phyloP scores from a whole-genome alignment of 2,329 filamentous ascomycete genomes.

The Aspergillus sclerotialis region DNA sequence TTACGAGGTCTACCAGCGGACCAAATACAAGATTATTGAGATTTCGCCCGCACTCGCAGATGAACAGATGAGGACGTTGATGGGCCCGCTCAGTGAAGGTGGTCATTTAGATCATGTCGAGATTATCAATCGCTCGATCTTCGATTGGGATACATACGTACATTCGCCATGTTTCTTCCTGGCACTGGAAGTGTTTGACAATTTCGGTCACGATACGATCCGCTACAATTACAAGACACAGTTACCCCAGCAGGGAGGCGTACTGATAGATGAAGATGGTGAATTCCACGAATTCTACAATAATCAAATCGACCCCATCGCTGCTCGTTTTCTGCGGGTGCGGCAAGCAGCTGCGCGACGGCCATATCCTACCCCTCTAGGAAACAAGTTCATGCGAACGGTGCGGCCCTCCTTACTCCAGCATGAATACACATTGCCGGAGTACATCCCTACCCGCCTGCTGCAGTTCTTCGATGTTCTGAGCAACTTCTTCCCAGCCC shows the following conservation, averaged over 20 bases:
- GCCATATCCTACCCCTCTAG: constrained; percentile 36
- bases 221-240: constrained; percentile 82
- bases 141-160: constrained; percentile 86
- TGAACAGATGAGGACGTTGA: constrained; percentile 66
- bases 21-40: constrained; percentile 91
- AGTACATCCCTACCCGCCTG: constrained; percentile 89
- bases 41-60: constrained; percentile 76
- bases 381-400: constrained; percentile 49
- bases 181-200: constrained; percentile 96
- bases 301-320: constrained; percentile 71
- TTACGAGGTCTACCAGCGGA: constrained; percentile 87
- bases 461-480: constrained; percentile 97
- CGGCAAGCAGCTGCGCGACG: constrained; percentile 61
- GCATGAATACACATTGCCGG: constrained; percentile 70
- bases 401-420: constrained; percentile 59
- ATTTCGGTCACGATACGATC: constrained; percentile 90
- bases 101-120: constrained; percentile 82
- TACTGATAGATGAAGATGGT: constrained; percentile 75
- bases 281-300: constrained; percentile 96
- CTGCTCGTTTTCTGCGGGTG: constrained; percentile 74
- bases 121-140: constrained; percentile 90
- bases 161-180: constrained; percentile 94
- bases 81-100: constrained; percentile 57
- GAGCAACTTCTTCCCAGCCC: constrained; percentile 78
- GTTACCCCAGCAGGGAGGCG: constrained; percentile 76